phyloP scores from a whole-genome alignment of 805 yeast genomes.

The Metschnikowia borealis region DNA sequence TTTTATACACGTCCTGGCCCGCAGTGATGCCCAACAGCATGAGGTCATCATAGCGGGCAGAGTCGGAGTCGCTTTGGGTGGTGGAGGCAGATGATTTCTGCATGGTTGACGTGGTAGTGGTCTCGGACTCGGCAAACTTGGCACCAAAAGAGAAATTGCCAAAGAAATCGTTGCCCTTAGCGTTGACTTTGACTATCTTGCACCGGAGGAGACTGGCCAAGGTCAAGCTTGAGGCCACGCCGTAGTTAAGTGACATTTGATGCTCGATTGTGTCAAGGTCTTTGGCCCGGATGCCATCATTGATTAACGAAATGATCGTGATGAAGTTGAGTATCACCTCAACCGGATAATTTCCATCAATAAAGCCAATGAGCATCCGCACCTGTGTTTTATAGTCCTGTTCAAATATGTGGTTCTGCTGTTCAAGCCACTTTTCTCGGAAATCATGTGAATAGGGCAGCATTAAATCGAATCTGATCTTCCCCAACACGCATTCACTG shows the following conservation, averaged over 20 bases:
- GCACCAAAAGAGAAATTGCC: conserved; percentile 18
- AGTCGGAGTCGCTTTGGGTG: background rate
- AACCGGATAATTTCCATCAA: conserved; percentile 29
- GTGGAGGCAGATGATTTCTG: conserved; percentile 1
- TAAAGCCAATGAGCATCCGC: conserved; percentile 34
- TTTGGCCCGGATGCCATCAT: conserved; percentile 63
- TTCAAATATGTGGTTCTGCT: conserved; percentile 67
- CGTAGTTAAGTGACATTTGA: conserved; percentile 61
- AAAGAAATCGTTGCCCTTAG: conserved; percentile 21
- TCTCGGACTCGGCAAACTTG: conserved; percentile 11
- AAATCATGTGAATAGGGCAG: conserved; percentile 22
- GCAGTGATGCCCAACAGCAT: conserved; percentile 30
- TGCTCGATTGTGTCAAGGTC: conserved; percentile 55
- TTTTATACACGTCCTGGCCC: conserved; percentile 22
- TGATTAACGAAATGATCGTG: conserved; percentile 55
- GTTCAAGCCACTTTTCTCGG: conserved; percentile 47
- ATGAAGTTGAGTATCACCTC: conserved; percentile 49
- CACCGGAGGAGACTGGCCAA: conserved; percentile 47
- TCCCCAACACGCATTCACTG: conserved; percentile 59
- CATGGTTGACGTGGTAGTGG: conserved; percentile 13
- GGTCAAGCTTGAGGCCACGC: conserved; percentile 47
- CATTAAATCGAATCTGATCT: conserved; percentile 31
- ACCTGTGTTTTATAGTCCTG: conserved; percentile 34
- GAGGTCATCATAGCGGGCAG: conserved; percentile 15
- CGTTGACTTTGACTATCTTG: conserved; percentile 42